Evolutionary conservation across 768 basidiomycete species (phyloP).

Genomic region (Boletus tylopilopsis): DNA sequence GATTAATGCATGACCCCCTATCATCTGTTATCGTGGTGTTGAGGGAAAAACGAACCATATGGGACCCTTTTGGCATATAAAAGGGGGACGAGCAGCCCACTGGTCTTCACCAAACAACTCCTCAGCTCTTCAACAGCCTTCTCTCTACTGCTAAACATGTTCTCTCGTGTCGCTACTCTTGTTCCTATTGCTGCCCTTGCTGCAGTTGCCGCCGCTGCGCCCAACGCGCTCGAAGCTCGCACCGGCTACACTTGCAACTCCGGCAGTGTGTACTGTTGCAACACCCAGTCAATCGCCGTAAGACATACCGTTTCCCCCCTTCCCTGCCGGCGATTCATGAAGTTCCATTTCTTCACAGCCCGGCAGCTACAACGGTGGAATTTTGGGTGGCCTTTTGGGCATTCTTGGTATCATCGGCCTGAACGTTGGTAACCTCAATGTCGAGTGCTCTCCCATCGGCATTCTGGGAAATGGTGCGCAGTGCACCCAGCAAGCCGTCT

Average conservation of each 20-base stretch:
- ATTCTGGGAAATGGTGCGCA: background rate
- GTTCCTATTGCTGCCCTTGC: background rate
- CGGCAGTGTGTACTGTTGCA: background rate
- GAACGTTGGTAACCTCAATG: background rate
- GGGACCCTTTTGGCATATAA: background rate
- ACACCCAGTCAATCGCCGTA: background rate
- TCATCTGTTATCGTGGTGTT: too few relatives aligned
- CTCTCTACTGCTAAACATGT: background rate
- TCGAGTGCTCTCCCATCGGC: background rate
- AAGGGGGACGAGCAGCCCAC: background rate
- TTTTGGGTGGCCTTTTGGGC: too few relatives aligned
- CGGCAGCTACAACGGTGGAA: rapidly evolving
- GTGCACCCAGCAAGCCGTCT: background rate
- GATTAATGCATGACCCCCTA: too few relatives aligned
- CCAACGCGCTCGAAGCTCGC: background rate
- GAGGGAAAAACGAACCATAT: too few relatives aligned
- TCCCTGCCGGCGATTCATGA: background rate
- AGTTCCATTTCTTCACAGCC: background rate
- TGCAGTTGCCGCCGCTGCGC: background rate
- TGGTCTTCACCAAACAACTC: background rate
- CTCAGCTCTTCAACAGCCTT: background rate
- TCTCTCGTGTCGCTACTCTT: background rate
- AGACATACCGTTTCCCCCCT: background rate
- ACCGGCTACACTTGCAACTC: background rate
- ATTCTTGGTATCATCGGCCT: background rate